Conservation (phyloP, 1,139 yeast genomes). For the Kazachstania sp. region DNA sequence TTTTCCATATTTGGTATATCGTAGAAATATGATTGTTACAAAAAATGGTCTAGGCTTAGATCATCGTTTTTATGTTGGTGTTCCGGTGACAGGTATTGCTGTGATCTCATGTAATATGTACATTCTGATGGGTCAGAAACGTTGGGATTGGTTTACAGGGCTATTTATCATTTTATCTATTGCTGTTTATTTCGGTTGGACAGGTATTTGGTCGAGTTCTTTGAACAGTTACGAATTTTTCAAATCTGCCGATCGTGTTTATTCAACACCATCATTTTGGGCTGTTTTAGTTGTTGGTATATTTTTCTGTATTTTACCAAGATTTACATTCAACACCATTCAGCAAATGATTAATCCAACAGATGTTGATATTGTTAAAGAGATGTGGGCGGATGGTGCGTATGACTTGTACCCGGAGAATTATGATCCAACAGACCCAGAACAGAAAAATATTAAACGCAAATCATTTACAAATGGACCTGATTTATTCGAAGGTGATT, state of each 20-base stretch:
- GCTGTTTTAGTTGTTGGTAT: slow-evolving; percentile 68
- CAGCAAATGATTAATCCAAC: slow-evolving; percentile 58
- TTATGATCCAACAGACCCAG: slow-evolving; percentile 59
- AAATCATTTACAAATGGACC: neutral
- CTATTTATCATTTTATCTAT: slow-evolving; percentile 56
- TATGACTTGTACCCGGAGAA: slow-evolving; percentile 47
- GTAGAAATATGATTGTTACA: slow-evolving; percentile 48
- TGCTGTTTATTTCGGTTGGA: slow-evolving; percentile 71
- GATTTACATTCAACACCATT: slow-evolving; percentile 56
- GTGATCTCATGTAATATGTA: slow-evolving; percentile 73
- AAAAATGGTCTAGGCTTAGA: slow-evolving; percentile 59
- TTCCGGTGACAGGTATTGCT: slow-evolving; percentile 69
- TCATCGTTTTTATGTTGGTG: slow-evolving; percentile 83
- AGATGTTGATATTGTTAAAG: slow-evolving; percentile 83
- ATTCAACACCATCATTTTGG: slow-evolving; percentile 76
- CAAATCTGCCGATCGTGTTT: slow-evolving; percentile 64
- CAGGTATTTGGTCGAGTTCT: slow-evolving; percentile 78
- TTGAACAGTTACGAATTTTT: slow-evolving; percentile 60
- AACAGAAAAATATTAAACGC: slow-evolving; percentile 28
- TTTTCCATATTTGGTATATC: slow-evolving; percentile 71
- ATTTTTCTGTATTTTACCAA: slow-evolving; percentile 65
- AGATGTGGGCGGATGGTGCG: slow-evolving; percentile 54
- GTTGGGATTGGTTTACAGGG: slow-evolving; percentile 92
- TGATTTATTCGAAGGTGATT: neutral
- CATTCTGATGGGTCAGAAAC: slow-evolving; percentile 69